A percentile compares a stretch with the other conserved stretches of the same genome.
Conservation (phyloP, 495 filamentous ascomycete genomes). For the Corynascus novoguineensis region DNA sequence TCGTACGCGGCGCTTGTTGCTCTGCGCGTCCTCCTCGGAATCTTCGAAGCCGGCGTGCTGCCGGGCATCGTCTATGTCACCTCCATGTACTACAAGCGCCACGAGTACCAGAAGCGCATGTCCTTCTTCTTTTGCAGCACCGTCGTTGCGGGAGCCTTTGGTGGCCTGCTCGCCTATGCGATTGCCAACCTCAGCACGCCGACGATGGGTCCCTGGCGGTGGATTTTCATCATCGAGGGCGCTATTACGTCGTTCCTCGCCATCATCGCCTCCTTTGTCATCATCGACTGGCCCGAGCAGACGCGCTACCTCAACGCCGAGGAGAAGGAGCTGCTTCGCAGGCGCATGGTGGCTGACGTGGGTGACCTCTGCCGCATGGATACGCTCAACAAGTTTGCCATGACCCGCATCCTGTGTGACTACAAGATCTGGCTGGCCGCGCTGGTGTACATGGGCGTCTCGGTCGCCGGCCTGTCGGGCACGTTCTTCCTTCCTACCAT, state of each 20-base stretch:
- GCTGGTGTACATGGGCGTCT: conserved; percentile 48
- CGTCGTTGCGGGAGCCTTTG: conserved; percentile 60
- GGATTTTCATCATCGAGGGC: conserved; percentile 62
- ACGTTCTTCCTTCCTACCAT: conserved; percentile 66
- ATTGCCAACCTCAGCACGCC: conserved; percentile 5
- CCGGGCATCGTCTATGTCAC: conserved; percentile 64
- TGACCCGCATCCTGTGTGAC: conserved; percentile 54
- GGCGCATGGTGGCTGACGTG: conserved; percentile 54
- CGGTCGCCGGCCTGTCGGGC: conserved; percentile 53
- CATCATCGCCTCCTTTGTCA: conserved; percentile 44
- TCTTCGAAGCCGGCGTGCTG: conserved; percentile 60
- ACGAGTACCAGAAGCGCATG: conserved; percentile 59
- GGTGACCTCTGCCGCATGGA: conserved; percentile 56
- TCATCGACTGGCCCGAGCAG: conserved; percentile 55
- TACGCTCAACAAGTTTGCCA: conserved; percentile 61
- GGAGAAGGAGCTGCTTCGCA: conserved; percentile 46
- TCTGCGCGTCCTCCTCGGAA: conserved; percentile 49
- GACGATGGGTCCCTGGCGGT: conserved; percentile 46
- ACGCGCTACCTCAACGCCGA: conserved; percentile 48
- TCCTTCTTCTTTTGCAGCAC: conserved; percentile 64
- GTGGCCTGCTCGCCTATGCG: conserved; percentile 51
- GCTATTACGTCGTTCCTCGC: conserved; percentile 50
- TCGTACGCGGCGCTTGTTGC: conserved; percentile 34
- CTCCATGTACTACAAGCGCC: conserved; percentile 59
- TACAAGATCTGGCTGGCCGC: conserved; percentile 49